Evolutionary conservation across 768 basidiomycete species (phyloP).

Genomic region (Peribolospora kevripleyi): DNA sequence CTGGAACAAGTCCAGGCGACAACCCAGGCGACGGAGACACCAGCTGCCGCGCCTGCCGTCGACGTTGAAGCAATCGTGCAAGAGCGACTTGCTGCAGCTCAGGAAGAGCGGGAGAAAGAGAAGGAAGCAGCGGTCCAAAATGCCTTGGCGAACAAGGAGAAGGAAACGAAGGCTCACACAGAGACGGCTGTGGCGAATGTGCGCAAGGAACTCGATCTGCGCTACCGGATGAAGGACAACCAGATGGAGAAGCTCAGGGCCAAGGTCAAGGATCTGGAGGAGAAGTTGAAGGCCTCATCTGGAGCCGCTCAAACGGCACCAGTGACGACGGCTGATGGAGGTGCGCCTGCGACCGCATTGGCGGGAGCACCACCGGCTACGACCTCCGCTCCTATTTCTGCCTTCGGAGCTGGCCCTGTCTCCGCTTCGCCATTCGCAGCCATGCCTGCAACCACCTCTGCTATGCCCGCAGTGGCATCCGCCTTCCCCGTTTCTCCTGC

Average conservation of each 20-base stretch:
- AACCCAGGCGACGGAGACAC: no score
- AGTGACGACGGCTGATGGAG: background rate
- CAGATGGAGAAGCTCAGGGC: constrained; percentile 33
- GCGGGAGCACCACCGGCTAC: background rate
- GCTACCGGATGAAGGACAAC: constrained; percentile 43
- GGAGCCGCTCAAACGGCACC: constrained; percentile 30
- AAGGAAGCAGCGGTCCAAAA: constrained; percentile 25
- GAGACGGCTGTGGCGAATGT: constrained; percentile 43
- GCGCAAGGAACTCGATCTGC: constrained; percentile 35
- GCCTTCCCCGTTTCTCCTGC: no score
- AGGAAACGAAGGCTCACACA: constrained; percentile 24
- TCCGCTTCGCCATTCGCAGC: no score
- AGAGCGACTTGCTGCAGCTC: no score
- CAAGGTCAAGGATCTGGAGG: constrained; percentile 15
- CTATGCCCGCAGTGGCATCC: no score
- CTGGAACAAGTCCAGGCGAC: no score
- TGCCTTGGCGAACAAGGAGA: constrained; percentile 24
- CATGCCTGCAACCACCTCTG: no score
- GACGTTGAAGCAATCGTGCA: no score
- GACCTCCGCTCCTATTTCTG: no score
- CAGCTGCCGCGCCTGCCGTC: no score
- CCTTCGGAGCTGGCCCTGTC: no score
- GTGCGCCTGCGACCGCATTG: background rate
- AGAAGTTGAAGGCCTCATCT: constrained; percentile 35
- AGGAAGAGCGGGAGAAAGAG: background rate